Evolutionary conservation across 345 rosid species (phyloP).

Genomic region (Sonneratia alba): DNA sequence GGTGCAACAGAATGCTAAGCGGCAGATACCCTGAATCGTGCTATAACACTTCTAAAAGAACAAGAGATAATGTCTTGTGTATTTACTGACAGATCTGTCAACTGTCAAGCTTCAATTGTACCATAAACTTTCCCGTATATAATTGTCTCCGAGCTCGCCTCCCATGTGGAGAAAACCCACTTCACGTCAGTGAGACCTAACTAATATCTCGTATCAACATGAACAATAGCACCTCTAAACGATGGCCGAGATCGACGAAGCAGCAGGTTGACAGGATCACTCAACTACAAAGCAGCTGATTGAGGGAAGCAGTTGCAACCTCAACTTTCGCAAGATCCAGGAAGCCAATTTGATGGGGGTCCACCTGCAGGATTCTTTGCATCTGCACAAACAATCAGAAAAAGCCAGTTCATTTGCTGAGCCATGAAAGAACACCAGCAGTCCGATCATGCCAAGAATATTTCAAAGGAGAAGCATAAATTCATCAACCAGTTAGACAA

Average conservation of each 20-base stretch:
- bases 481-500: not conserved
- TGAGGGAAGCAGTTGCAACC: not conserved
- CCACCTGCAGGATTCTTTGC: not conserved
- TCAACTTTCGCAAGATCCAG: not conserved
- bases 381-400: not conserved
- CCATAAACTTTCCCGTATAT: not conserved
- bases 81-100: slow-evolving; percentile 3
- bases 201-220: not conserved
- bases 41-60: not conserved
- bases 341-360: not conserved
- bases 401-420: not conserved
- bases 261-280: not conserved
- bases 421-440: not conserved
- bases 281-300: not conserved
- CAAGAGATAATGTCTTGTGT: not conserved
- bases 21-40: not conserved
- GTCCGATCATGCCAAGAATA: not conserved
- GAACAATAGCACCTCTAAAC: not conserved
- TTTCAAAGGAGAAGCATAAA: not conserved
- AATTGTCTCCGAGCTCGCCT: not conserved
- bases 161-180: not conserved
- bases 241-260: not conserved
- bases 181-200: not conserved
- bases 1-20: not conserved
- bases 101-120: not conserved